These are phyloP conservation scores for Abelmoschus esculentus DNA, from an alignment of 345 rosid species.

Conservation along the genomic window DNA sequence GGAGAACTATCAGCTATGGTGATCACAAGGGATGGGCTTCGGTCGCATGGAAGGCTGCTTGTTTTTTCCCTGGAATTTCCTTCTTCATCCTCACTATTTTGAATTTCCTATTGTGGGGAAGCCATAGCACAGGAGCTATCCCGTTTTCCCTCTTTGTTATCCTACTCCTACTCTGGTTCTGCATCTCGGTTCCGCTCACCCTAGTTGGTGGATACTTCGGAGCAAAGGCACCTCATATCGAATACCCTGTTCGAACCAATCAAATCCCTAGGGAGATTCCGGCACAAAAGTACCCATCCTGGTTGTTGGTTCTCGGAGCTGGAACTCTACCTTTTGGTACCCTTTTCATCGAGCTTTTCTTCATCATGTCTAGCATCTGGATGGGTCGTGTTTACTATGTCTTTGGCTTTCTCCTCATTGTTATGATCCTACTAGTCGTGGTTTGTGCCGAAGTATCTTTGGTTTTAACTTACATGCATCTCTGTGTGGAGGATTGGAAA, in stretches of 20 bases:
- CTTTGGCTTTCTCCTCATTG: too few species aligned
- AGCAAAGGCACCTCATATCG: constrained; percentile 44
- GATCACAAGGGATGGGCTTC: constrained; percentile 49
- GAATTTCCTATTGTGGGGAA: constrained; percentile 17
- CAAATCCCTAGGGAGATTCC: constrained; percentile 58
- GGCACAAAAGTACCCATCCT: constrained; percentile 51
- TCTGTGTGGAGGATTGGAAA: background rate
- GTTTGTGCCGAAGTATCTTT: too few species aligned
- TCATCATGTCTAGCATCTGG: too few species aligned
- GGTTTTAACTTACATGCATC: background rate
- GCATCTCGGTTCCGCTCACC: background rate
- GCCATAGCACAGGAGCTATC: background rate
- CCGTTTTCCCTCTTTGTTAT: background rate
- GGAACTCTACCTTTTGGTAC: constrained; percentile 57
- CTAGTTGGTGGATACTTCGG: constrained; percentile 24
- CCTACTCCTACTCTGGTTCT: background rate
- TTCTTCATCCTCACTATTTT: constrained; percentile 38
- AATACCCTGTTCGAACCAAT: constrained; percentile 53
- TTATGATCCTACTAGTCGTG: too few species aligned
- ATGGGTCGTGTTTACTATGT: background rate
- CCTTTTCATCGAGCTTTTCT: constrained; percentile 10
- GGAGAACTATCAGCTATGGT: constrained; percentile 48
- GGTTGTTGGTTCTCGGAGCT: constrained; percentile 52
- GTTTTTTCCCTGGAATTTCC: constrained; percentile 58
- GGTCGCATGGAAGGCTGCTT: constrained; percentile 44